Base-by-base conservation (phyloP, 805 yeast genomes). In the Tetrapisispora pingtungensis region DNA sequence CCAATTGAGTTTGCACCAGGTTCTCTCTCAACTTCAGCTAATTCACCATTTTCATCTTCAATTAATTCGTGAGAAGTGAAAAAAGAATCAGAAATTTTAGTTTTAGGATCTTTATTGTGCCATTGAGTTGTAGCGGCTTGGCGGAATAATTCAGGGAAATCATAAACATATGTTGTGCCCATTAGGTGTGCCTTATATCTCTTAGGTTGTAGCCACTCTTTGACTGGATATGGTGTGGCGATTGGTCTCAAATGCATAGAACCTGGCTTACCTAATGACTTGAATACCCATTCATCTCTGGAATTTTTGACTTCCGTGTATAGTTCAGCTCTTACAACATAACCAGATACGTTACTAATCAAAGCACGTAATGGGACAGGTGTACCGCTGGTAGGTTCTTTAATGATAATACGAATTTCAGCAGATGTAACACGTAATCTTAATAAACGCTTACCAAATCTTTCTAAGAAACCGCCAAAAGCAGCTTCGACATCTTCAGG, bases 141-240 rank as follows among this genome's bases (percentile, higher is more conserved):
- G 59, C 89, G 85, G 83, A 94, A 93, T 59, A 93, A 71, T 65
- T 93, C 98, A 43, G 99, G 98, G 93, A 93, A 94, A 68, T 93
- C 99, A 61, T 94, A 93, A 41, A 87, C 96, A 62, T 87, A 93
- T 10, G 98, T 89, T 17, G 99, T 93, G 51, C 98, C 98, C 89
- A 93, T 84, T 58, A 86, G 75, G 68, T 93, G 97, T 41, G 99
- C 99, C 72, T 83, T 85, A 74, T 94, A 94, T 70, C 99, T 87
- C 69, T 93, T 93, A 57, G 97, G 97, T 72, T 93, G 98, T 59
- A 93, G 75, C 71, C 95, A 89, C 70, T 93, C 98, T 73, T 93
- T 93, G 28, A 94, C 95, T 47, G 97, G 95, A 64, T 93, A 94
- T 41, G 97, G 96, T 42, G 97, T 86, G 40, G 89, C 82, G 59